Conservation (phyloP, 78 protist genomes). For the Ministeria vibrans region DNA sequence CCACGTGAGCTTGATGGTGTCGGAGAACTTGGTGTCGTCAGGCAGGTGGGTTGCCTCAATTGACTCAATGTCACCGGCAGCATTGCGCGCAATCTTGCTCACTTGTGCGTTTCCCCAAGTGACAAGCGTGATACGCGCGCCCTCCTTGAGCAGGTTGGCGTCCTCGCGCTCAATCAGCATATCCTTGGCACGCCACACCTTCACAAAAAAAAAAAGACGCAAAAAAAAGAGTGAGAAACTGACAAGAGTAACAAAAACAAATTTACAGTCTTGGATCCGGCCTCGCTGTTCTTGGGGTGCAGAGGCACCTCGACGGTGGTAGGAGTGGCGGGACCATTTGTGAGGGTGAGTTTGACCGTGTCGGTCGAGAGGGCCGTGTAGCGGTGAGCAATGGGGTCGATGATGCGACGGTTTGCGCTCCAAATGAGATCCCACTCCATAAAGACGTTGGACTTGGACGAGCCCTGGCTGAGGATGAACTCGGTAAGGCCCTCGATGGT, state of each 20-base stretch:
- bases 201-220: background rate
- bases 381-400: conserved; percentile 76
- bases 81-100: background rate
- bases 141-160: conserved; percentile 43
- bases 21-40: conserved; percentile 64
- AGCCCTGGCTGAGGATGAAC: conserved; percentile 81
- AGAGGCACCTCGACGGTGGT: conserved; percentile 22
- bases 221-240: background rate
- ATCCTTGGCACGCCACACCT: conserved; percentile 4
- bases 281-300: conserved; percentile 68
- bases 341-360: conserved; percentile 18
- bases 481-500: conserved; percentile 70
- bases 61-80: conserved; percentile 17
- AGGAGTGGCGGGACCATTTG: conserved; percentile 19
- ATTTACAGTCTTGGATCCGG: conserved; percentile 76
- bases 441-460: conserved; percentile 23
- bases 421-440: conserved; percentile 86
- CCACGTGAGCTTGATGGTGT: conserved; percentile 90
- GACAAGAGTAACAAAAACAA: background rate
- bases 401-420: conserved; percentile 68
- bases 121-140: conserved; percentile 88
- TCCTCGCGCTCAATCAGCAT: conserved; percentile 64
- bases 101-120: conserved; percentile 89
- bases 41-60: conserved; percentile 42
- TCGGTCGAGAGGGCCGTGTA: conserved; percentile 1